Percentiles rank a stretch among this genome's conserved stretches.
Conservation (phyloP, 768 basidiomycete genomes). For the Lactarius psammicola region DNA sequence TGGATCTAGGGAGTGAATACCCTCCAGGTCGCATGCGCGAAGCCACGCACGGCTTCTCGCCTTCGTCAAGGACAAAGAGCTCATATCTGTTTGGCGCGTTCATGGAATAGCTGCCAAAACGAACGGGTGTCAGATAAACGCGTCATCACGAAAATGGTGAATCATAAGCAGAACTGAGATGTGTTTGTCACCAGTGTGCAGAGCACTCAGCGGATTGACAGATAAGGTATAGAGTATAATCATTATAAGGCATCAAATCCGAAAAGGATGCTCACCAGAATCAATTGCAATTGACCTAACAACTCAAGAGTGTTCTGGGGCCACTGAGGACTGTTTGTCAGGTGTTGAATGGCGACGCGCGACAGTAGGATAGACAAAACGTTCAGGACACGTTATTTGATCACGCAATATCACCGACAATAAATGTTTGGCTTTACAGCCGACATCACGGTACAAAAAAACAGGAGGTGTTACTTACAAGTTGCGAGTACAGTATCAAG, state of each 20-base stretch:
- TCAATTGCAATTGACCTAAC: conserved; percentile 4
- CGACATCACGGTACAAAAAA: conserved; percentile 45
- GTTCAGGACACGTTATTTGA: conserved; percentile 52
- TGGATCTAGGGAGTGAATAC: conserved; percentile 22
- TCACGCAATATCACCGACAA: conserved; percentile 59
- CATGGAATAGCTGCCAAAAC: conserved; percentile 44
- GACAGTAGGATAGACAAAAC: conserved; percentile 10
- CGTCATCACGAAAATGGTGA: background rate
- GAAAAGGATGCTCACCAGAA: conserved; percentile 15
- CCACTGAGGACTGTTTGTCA: background rate
- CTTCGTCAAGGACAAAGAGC: conserved; percentile 87
- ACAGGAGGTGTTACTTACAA: conserved; percentile 24
- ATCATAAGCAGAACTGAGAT: conserved; percentile 32
- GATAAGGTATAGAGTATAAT: conserved; percentile 43
- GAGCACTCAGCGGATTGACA: conserved; percentile 55
- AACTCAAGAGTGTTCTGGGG: conserved; percentile 9
- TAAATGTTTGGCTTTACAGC: conserved; percentile 56
- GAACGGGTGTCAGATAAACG: conserved; percentile 8
- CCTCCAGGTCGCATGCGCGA: conserved; percentile 1
- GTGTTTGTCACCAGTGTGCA: conserved; percentile 35
- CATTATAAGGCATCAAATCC: conserved; percentile 28
- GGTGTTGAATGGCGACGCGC: background rate
- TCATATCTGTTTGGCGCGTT: conserved; percentile 96
- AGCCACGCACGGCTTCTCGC: conserved; percentile 83
- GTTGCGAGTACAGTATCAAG: background rate